These are phyloP conservation scores for Phytophthora lateralis DNA, from an alignment of 352 stramenopile genomes.

Conservation along the genomic window DNA sequence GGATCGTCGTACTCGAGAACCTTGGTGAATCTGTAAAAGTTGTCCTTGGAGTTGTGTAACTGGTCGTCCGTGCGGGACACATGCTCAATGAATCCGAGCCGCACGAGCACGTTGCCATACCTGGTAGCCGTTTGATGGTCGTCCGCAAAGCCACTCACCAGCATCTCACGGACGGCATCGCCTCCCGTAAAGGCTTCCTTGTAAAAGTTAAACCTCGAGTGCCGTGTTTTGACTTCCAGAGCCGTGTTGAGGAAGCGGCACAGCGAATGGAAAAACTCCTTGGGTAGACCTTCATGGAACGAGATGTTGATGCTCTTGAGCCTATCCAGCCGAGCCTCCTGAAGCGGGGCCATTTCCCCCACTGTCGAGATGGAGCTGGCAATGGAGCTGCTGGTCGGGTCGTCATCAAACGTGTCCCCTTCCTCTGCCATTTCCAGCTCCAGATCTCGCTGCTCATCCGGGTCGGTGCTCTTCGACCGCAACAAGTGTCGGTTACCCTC, in stretches of 20 bases:
- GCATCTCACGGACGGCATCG: constrained; percentile 76
- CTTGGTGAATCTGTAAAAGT: constrained; percentile 86
- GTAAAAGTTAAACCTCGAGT: constrained; percentile 88
- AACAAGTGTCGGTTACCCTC: constrained; percentile 22
- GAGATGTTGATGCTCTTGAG: constrained; percentile 78
- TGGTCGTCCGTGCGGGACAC: constrained; percentile 77
- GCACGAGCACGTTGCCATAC: constrained; percentile 81
- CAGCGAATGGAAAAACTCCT: constrained; percentile 80
- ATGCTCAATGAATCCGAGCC: constrained; percentile 85
- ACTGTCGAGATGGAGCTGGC: constrained; percentile 50
- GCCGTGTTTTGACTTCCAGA: constrained; percentile 81
- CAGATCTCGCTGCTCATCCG: constrained; percentile 16
- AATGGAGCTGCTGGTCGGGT: constrained; percentile 34
- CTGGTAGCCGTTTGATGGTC: constrained; percentile 70
- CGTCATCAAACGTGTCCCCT: constrained; percentile 43
- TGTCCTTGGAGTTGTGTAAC: constrained; percentile 84
- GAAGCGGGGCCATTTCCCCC: constrained; percentile 63
- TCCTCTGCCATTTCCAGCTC: constrained; percentile 32
- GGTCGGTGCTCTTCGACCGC: constrained; percentile 18
- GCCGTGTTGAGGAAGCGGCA: constrained; percentile 74
- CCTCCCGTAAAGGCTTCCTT: constrained; percentile 85
- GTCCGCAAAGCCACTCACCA: constrained; percentile 78
- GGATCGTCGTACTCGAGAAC: constrained; percentile 63
- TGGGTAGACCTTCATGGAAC: constrained; percentile 81
- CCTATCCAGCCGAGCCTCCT: constrained; percentile 71